Conservation (phyloP, 2,329 filamentous ascomycete species). For the Fusarium fracticaudum region DNA sequence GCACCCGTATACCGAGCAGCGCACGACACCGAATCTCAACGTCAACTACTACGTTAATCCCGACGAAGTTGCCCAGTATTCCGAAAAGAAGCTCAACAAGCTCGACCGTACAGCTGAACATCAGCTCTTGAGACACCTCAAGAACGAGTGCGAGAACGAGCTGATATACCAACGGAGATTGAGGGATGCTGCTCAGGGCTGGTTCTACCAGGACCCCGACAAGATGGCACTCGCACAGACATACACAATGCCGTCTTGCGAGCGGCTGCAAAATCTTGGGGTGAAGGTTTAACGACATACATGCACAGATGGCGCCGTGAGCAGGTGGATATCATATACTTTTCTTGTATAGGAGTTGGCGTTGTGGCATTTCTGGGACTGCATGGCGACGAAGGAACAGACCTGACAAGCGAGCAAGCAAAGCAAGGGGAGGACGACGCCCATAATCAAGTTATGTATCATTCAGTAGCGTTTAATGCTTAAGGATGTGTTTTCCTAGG, state of each 20-base stretch:
- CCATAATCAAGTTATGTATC: conserved; percentile 34
- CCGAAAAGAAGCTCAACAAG: conserved; percentile 72
- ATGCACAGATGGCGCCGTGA: not conserved
- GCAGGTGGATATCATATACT: conserved; percentile 14
- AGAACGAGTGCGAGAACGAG: conserved; percentile 79
- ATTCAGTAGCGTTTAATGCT: conserved; percentile 24
- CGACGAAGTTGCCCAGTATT: conserved; percentile 76
- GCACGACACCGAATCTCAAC: conserved; percentile 74
- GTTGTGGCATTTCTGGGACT: conserved; percentile 43
- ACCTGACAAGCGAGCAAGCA: conserved; percentile 9
- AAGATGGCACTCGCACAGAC: conserved; percentile 77
- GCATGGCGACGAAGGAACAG: conserved; percentile 36
- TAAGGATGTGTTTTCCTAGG: conserved; percentile 2
- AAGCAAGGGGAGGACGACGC: conserved; percentile 17
- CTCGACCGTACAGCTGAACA: conserved; percentile 83
- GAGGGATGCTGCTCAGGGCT: conserved; percentile 83
- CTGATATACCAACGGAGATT: conserved; percentile 70
- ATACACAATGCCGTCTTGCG: conserved; percentile 63
- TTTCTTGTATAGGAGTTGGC: conserved; percentile 44
- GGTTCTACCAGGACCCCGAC: conserved; percentile 83
- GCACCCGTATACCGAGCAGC: conserved; percentile 77
- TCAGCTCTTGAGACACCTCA: conserved; percentile 74
- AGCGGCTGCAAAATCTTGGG: conserved; percentile 57
- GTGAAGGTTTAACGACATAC: conserved; percentile 38
- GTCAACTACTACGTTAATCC: conserved; percentile 90